Base-by-base conservation (phyloP, 2,329 filamentous ascomycete species). In the Emericellopsis atlantica region DNA sequence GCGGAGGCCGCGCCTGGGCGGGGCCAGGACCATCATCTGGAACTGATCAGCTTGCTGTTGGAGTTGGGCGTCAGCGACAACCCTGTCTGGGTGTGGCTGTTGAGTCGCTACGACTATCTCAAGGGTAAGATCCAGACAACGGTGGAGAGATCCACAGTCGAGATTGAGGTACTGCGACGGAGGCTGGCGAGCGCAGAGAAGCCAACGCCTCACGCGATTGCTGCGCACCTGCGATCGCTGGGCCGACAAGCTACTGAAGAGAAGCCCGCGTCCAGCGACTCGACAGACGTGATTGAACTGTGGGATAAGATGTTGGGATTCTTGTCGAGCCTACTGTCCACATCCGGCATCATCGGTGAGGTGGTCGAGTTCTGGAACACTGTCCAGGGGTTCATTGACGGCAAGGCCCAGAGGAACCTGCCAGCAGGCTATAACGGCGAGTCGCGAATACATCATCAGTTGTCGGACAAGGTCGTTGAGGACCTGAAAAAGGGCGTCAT, bases 31-130 rank as follows among this genome's bases (percentile, higher is more conserved):
- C 74, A 80, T 56, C 84, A 95, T 53, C 87, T 95, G 77, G 87
- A 95, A 55, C 69, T 95, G 37, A 96, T 98, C 41, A 73, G 79
- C 18, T 70, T 95, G 31, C 70, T 98, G 40, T 66, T 98, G n/a
- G 90, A 98, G 58, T 69, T 98, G 16, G 93, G 92, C 6, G 88
- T 95, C 3, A 84, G 94, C 9, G 88, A 96, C 44, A 98, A 94
- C 51, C 92, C 92, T 2, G 94, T 98, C 46, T 95, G 86, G 85
- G 74, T 93, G 10, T 98, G 92, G 89, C 76, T 98, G 22, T 67
- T 90, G 42, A 95, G 87, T 53, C 80, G 86, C 36, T 93, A 89
- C 54, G 86, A 95, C 48, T 81, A 89, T 53, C 70, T 98, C 42
- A 95, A 92, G 60, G 79, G 79, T 48, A 93, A 85, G 56, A 90